Evolutionary conservation across 1,284 basidiomycete genomes (phyloP), one percentile per base, ranked within the genome.

Genomic region (Heterobasidion occidentale): DNA sequence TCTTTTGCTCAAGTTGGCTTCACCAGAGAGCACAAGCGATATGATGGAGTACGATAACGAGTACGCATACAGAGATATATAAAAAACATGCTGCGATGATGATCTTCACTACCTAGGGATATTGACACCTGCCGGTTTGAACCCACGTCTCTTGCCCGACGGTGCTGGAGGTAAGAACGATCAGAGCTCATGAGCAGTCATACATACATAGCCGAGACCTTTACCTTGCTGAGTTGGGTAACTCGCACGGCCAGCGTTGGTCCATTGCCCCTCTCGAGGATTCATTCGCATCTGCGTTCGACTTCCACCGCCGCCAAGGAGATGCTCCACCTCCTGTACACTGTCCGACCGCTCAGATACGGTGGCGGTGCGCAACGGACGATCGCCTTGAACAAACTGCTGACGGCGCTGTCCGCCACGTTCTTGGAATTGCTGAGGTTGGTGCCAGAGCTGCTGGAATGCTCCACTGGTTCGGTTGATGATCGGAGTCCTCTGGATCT

Each of bases 401-500:
- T 79, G 78, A 46, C 78, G 77, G 62, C 80, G 76, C 14, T 67
- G 70, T 27, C 62, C 60, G 62, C 65, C 62, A 52, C 62, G 58
- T 61, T 58, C 49, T 59, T 64, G 65, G 49, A 55, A 57, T 38
- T 65, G 64, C 35, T 62, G 65, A n/a, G 64, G 67, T 59, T 73
- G 67, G 35, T 59, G 54, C 67, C 68, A 66, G 61, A 56, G 11
- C 55, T 59, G 33, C 36, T 42, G 56, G 59, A 27, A 27, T 27
- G 27, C 27, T 27, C 27, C 27, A 56, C 69, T 65, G 47, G 70
- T 74, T 52, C 83, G 81, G 62, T 77, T 78, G 7, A 77, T 73
- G 46, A 90, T 73, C 9, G 88, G 86, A 5, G 88, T 89, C 52
- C 89, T 74, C 68, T 90, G 89, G 55, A 89, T 78, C 87, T 90